phyloP scores from a whole-genome alignment of 164 flowering plant genomes.

The Stephania yunnanensis region DNA sequence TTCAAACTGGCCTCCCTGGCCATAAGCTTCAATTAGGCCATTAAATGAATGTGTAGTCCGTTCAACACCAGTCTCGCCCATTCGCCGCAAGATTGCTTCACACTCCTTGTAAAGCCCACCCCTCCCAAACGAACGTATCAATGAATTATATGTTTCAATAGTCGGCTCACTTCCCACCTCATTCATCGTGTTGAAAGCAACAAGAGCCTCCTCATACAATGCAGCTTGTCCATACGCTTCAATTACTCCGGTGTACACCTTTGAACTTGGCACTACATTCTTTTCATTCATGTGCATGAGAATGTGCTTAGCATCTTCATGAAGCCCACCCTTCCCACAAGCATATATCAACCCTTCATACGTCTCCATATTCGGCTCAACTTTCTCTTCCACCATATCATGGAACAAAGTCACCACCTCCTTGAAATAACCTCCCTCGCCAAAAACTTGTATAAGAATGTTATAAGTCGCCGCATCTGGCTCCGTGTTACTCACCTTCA shows the following conservation, averaged over 20 bases:
- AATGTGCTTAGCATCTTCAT: slow-evolving; percentile 72
- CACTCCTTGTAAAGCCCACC: slow-evolving; percentile 81
- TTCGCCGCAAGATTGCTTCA: slow-evolving; percentile 51
- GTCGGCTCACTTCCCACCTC: slow-evolving; percentile 77
- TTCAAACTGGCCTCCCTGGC: slow-evolving; percentile 85
- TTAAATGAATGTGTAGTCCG: slow-evolving; percentile 57
- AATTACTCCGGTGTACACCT: slow-evolving; percentile 75
- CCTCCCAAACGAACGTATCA: slow-evolving; percentile 62
- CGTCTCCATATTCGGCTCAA: slow-evolving; percentile 93
- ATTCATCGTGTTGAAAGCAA: slow-evolving; percentile 85
- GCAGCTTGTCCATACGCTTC: slow-evolving; percentile 94
- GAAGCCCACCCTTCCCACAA: slow-evolving; percentile 95
- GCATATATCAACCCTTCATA: slow-evolving; percentile 82
- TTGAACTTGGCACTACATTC: slow-evolving; percentile 73
- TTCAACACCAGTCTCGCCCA: slow-evolving; percentile 58
- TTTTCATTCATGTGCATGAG: slow-evolving; percentile 63
- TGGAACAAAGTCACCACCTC: slow-evolving; percentile 94
- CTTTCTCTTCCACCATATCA: slow-evolving; percentile 95
- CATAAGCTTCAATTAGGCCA: slow-evolving; percentile 77
- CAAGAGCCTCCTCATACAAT: slow-evolving; percentile 86
- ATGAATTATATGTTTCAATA: slow-evolving; percentile 65
- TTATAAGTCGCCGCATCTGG: slow-evolving; percentile 85
- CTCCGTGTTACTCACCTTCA: slow-evolving; percentile 89
- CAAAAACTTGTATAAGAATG: slow-evolving; percentile 77
- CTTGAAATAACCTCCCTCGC: slow-evolving; percentile 91